Evolutionary conservation across 73 alveolate genomes (phyloP).

Genomic region (Paramecium pentaurelia): DNA sequence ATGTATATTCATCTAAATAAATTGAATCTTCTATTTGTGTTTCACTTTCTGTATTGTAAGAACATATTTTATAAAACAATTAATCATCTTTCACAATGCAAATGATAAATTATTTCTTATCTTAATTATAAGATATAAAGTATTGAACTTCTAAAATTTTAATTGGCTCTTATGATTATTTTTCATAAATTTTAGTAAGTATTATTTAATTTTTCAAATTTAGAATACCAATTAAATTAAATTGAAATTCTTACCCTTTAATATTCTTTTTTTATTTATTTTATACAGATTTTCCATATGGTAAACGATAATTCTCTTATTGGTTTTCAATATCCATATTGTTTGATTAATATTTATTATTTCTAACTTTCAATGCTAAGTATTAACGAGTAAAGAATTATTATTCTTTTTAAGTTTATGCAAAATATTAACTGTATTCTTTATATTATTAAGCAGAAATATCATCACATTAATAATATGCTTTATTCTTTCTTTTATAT

Average conservation of each 20-base stretch:
- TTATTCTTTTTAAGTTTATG: not conserved
- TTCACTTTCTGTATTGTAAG: not conserved
- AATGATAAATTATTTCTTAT: not conserved
- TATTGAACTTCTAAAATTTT: not conserved
- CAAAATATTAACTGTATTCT: not conserved
- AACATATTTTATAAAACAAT: not conserved
- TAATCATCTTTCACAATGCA: not conserved
- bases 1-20: not conserved
- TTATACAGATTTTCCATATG: not conserved
- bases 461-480: not conserved
- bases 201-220: not conserved
- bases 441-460: not conserved
- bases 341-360: not conserved
- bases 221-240: not conserved
- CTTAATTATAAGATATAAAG: not conserved
- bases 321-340: not conserved
- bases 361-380: not conserved
- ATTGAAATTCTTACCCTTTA: not conserved
- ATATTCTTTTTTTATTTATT: not conserved
- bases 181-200: not conserved
- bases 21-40: not conserved
- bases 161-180: not conserved
- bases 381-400: not conserved
- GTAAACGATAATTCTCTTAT: not conserved
- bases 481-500: not conserved